Conservation (phyloP, 768 basidiomycete genomes). For the Grammothele lineata region DNA sequence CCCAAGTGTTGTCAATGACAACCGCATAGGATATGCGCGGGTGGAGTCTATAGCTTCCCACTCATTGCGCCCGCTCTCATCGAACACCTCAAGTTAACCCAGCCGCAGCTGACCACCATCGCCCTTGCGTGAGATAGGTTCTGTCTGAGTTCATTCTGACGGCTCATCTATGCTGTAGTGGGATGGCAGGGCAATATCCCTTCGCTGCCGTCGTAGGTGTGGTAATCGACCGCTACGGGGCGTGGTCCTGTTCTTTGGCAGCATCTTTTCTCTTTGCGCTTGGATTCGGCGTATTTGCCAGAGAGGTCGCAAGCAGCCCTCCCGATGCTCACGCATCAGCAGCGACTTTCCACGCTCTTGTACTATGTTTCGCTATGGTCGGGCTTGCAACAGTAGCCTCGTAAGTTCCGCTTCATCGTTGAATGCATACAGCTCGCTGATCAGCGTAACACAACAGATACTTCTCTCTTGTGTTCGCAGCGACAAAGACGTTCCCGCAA, state of each 20-base stretch:
- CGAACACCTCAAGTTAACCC: conserved; percentile 56
- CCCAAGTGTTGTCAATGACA: too few relatives aligned
- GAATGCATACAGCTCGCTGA: not conserved
- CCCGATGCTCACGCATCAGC: conserved; percentile 34
- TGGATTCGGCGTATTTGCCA: conserved; percentile 62
- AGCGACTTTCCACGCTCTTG: conserved; percentile 48
- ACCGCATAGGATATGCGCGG: conserved; percentile 57
- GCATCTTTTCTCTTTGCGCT: conserved; percentile 53
- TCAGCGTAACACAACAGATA: conserved; percentile 33
- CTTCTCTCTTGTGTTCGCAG: conserved; percentile 73
- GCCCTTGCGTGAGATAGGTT: conserved; percentile 59
- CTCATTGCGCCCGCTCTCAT: conserved; percentile 64
- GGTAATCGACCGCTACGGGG: conserved; percentile 62
- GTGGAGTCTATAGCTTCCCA: conserved; percentile 79
- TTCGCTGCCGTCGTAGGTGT: conserved; percentile 67
- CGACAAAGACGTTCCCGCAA: conserved; percentile 63
- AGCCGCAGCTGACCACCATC: conserved; percentile 77
- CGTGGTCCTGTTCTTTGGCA: conserved; percentile 61
- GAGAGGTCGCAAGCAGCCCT: conserved; percentile 46
- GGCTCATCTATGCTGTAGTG: conserved; percentile 37
- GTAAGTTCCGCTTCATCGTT: conserved; percentile 38
- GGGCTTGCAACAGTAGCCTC: conserved; percentile 71
- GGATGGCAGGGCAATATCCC: conserved; percentile 80
- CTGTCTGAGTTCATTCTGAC: not conserved
- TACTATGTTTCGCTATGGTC: conserved; percentile 54